Evolutionary conservation across 129 eudicot species (phyloP), one percentile per base, ranked within the genome.

Genomic region (Dittrichia graveolens): DNA sequence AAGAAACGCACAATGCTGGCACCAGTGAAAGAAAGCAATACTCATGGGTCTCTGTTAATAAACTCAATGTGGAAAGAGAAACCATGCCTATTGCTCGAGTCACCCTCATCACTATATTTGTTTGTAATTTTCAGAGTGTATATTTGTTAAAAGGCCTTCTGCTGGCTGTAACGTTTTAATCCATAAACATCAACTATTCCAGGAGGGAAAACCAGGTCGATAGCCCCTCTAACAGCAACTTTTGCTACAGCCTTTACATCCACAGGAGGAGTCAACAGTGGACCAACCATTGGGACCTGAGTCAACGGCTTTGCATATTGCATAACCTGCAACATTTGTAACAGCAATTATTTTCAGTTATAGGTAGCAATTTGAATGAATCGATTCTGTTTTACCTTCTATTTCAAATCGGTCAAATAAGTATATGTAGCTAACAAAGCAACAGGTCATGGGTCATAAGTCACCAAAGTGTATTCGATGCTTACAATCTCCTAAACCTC

Each of bases 211-310:
- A 87, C 95, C 12, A 92, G 95, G 63, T 93, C 96, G 61, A 84
- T 81, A 18, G 98, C 98, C 34, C 96, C 98, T 82, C 98, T 80
- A 3, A 93, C 95, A 34, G 95, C 92, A 62, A 93, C 98, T 75
- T 75, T 85, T 12, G 98, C 95, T 48, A 93, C 96, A 1, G 96
- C 92, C 40, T 68, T 81, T 6, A 93, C 98, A 65, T 82, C 89
- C 9, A 93, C 95, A 6, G 98, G 98, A 42, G 98, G 89, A 8
- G 88, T 88, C 6, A 93, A 73, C 64, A 93, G 71, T 0, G 96
- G 96, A 40, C 98, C 98, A 57, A 93, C 67, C 15, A 89, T 48
- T 0, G 98, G 98, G 2, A 93, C 74, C 79, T 87, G 87, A 72
- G 41, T 83, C 57, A 90, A 72, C 12, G 95, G 80, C 71, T 93